These are phyloP conservation scores for Eremothecium gossypii DNA, from an alignment of 1,139 yeast species.

Conservation along the genomic window DNA sequence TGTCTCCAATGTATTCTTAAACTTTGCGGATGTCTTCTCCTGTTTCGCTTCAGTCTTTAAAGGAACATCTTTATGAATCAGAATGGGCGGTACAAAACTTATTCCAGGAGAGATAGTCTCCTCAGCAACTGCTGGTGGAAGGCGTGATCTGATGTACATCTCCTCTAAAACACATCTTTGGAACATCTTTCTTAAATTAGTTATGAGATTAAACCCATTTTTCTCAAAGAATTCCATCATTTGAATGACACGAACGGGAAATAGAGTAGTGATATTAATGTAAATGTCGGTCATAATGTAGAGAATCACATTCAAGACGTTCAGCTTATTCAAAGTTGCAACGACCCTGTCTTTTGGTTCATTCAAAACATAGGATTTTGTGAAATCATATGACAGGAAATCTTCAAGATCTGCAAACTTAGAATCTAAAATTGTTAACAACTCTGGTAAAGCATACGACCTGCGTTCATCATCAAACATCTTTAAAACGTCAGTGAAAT, in stretches of 20 bases:
- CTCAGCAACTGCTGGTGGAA: conserved; percentile 42
- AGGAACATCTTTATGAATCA: conserved; percentile 26
- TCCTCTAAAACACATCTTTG: conserved; percentile 51
- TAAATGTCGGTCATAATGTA: conserved; percentile 45
- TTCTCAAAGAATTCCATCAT: conserved; percentile 39
- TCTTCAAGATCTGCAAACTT: conserved; percentile 30
- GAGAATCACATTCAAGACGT: conserved; percentile 35
- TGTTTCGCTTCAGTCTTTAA: conserved; percentile 29
- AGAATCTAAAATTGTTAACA: conserved; percentile 30
- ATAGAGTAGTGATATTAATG: conserved; percentile 42
- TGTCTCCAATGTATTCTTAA: conserved; percentile 51
- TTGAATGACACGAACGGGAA: conserved; percentile 41
- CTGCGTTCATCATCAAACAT: conserved; percentile 49
- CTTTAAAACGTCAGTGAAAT: conserved; percentile 44
- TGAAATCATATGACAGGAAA: conserved; percentile 31
- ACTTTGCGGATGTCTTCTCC: conserved; percentile 43
- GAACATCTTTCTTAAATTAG: conserved; percentile 38
- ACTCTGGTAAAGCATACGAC: conserved; percentile 36
- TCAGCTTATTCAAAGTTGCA: conserved; percentile 29
- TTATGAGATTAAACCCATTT: conserved; percentile 30
- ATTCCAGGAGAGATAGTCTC: conserved; percentile 33
- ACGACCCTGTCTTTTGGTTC: conserved; percentile 25
- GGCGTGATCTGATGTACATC: conserved; percentile 36
- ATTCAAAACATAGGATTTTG: conserved; percentile 32
- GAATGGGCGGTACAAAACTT: conserved; percentile 31